Evolutionary conservation across 495 filamentous ascomycete species (phyloP).

Genomic region (Filosporella fistucella): DNA sequence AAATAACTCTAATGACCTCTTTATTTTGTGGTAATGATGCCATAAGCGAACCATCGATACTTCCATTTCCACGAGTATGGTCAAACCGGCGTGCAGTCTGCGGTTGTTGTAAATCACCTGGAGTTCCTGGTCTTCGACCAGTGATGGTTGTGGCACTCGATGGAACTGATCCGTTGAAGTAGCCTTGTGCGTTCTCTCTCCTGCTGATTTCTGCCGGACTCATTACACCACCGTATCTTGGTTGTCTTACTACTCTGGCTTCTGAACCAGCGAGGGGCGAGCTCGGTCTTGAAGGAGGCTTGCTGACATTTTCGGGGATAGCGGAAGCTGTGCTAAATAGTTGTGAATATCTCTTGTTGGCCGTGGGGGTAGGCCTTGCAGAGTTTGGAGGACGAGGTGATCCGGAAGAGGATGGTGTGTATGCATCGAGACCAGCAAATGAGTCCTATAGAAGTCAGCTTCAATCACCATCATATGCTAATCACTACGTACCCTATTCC

Average conservation of each 20-base stretch:
- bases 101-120: slow-evolving; percentile 29
- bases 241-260: slow-evolving; percentile 35
- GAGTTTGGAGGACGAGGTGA: slow-evolving; percentile 51
- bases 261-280: slow-evolving; percentile 63
- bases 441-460: slow-evolving; percentile 51
- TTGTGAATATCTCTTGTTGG: slow-evolving; percentile 73
- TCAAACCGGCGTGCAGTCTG: slow-evolving; percentile 40
- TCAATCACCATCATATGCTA: background rate
- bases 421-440: slow-evolving; percentile 62
- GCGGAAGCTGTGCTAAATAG: slow-evolving; percentile 41
- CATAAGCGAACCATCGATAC: slow-evolving; percentile 77
- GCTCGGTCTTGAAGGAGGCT: slow-evolving; percentile 59
- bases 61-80: slow-evolving; percentile 61
- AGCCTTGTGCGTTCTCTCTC: slow-evolving; percentile 46
- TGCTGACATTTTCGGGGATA: slow-evolving; percentile 37
- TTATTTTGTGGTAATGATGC: slow-evolving; percentile 73
- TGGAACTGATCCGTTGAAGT: slow-evolving; percentile 39
- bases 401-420: slow-evolving; percentile 31
- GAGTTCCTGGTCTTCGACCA: slow-evolving; percentile 41
- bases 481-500: slow-evolving; percentile 66
- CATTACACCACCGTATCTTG: slow-evolving; percentile 38
- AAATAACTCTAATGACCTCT: slow-evolving; percentile 86
- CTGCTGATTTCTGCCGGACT: slow-evolving; percentile 47
- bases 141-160: slow-evolving; percentile 42
- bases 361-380: slow-evolving; percentile 44